phyloP scores from a whole-genome alignment of 2,329 filamentous ascomycete species.

The Blastomyces silverae region DNA sequence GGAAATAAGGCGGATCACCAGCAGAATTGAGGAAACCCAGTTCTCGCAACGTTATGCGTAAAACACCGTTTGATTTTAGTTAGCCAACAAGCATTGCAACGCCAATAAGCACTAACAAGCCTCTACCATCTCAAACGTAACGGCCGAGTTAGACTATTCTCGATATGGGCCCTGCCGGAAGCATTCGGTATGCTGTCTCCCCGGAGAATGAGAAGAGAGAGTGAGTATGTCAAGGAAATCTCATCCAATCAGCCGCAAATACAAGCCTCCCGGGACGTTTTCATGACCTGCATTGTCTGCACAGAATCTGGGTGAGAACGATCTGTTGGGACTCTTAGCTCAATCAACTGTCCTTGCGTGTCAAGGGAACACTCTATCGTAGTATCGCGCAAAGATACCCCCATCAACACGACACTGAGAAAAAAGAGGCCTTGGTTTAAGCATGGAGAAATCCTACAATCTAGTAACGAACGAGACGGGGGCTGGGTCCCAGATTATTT shows the following conservation, averaged over 20 bases:
- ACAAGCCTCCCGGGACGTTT: background rate
- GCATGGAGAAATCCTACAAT: background rate
- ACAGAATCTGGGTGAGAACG: background rate
- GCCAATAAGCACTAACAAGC: background rate
- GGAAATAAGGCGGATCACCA: background rate
- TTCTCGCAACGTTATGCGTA: too few species aligned
- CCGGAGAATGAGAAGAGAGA: background rate
- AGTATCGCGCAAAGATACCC: background rate
- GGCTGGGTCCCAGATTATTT: background rate
- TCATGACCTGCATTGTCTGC: background rate
- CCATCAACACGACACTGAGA: background rate
- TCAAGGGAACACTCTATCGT: background rate
- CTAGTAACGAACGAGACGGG: background rate
- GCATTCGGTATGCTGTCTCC: background rate
- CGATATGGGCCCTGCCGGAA: background rate
- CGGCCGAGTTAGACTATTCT: background rate
- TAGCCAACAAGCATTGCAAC: background rate
- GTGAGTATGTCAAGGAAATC: background rate
- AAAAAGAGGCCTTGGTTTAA: background rate
- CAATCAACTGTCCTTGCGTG: background rate
- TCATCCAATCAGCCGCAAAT: background rate
- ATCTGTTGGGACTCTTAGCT: background rate
- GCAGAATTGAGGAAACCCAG: too few species aligned
- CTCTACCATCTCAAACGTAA: background rate
- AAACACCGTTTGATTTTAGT: background rate